Percentiles rank a stretch among this genome's conserved stretches.
phyloP scores from a whole-genome alignment of 257 asterid genomes.

The Plectranthus barbatus region DNA sequence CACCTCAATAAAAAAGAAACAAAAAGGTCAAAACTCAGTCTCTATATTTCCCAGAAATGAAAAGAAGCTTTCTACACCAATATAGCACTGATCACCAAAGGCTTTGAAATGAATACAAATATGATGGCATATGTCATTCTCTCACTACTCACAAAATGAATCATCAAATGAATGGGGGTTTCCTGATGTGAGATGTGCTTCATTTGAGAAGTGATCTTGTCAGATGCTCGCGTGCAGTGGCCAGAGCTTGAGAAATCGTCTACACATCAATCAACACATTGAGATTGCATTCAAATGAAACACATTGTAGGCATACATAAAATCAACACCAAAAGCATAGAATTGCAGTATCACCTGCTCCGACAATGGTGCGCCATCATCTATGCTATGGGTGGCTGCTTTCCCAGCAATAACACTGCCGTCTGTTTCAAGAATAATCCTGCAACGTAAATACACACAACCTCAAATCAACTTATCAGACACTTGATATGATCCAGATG shows the following conservation, averaged over 20 bases:
- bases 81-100: too few relatives aligned
- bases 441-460: slow-evolving; percentile 10
- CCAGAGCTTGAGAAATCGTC: slow-evolving; percentile 31
- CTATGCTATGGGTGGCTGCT: slow-evolving; percentile 69
- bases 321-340: neutral
- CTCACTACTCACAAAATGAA: neutral
- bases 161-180: slow-evolving; percentile 4
- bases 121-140: neutral
- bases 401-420: slow-evolving; percentile 82
- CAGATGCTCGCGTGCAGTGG: slow-evolving; percentile 33
- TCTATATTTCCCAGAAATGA: too few relatives aligned
- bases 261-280: neutral
- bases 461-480: neutral
- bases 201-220: slow-evolving; percentile 25
- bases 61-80: too few relatives aligned
- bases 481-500: neutral
- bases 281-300: neutral
- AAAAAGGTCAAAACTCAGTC: too few relatives aligned
- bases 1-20: too few relatives aligned
- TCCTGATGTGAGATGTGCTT: neutral
- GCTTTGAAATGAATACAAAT: neutral
- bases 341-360: slow-evolving; percentile 58
- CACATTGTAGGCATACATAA: too few relatives aligned
- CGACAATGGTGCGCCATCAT: slow-evolving; percentile 77
- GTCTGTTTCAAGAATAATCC: slow-evolving; percentile 92